Percentiles rank a stretch among this genome's conserved stretches.
Evolutionary conservation across 805 yeast species (phyloP).

Genomic region (Zygoascus ofunaensis): DNA sequence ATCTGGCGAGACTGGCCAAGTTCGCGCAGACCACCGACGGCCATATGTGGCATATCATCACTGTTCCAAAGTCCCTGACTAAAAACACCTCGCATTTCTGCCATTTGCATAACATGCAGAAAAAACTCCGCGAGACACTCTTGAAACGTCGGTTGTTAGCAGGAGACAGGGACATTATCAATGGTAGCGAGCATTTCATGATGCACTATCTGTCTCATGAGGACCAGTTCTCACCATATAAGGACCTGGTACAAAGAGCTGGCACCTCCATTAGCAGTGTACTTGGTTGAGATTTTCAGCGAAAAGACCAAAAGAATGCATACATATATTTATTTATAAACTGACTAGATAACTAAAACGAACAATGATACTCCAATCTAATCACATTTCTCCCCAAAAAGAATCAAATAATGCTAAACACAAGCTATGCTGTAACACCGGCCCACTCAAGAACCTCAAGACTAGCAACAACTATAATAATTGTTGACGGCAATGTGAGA

Average conservation of each 20-base stretch:
- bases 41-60: neutral
- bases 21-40: neutral
- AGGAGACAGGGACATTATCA: neutral
- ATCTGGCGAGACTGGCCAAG: neutral
- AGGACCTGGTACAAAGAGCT: neutral
- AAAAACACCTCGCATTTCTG: neutral
- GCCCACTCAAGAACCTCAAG: slow-evolving; percentile 50
- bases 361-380: no score
- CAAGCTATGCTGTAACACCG: slow-evolving; percentile 17
- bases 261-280: neutral
- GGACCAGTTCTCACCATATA: neutral
- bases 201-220: neutral
- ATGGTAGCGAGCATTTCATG: neutral
- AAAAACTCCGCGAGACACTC: no score
- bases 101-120: no score
- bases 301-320: no score
- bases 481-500: slow-evolving; percentile 50
- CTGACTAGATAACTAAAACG: no score
- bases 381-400: neutral
- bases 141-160: no score
- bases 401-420: neutral
- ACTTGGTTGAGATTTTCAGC: no score
- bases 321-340: no score
- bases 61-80: neutral
- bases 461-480: slow-evolving; percentile 44